Percentiles rank a stretch among this genome's conserved stretches.
Evolutionary conservation across 2,329 filamentous ascomycete genomes (phyloP).

Genomic region (Hypoxylon sp.): DNA sequence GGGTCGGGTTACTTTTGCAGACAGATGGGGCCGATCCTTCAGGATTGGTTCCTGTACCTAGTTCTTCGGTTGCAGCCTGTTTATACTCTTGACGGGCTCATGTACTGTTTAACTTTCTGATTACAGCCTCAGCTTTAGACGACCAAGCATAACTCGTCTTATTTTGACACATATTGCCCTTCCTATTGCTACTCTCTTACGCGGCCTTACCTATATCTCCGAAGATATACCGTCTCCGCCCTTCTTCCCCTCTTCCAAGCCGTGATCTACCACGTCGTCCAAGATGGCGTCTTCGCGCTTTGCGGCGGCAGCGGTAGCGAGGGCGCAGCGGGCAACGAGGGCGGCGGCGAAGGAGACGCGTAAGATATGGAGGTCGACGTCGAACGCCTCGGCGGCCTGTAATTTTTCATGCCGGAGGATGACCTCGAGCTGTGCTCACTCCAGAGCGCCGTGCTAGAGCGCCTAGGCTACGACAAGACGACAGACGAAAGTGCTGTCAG

Average conservation of each 20-base stretch:
- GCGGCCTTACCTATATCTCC: constrained; percentile 18
- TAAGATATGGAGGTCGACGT: constrained; percentile 57
- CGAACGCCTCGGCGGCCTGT: constrained; percentile 58
- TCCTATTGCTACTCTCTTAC: neutral
- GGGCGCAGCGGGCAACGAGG: constrained; percentile 52
- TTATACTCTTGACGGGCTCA: neutral
- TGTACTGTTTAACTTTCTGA: too few relatives aligned
- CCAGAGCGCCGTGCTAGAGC: constrained; percentile 44
- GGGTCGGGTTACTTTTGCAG: constrained; percentile 15
- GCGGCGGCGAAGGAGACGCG: constrained; percentile 54
- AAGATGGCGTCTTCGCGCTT: constrained; percentile 52
- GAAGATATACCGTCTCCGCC: constrained; percentile 1
- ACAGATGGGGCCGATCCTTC: too few relatives aligned
- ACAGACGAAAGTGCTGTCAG: constrained; percentile 39
- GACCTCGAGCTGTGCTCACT: constrained; percentile 45
- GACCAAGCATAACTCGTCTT: neutral
- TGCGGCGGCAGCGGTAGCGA: constrained; percentile 51
- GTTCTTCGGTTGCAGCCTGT: neutral
- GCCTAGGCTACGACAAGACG: constrained; percentile 44
- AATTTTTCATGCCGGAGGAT: constrained; percentile 51
- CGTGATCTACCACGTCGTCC: constrained; percentile 53
- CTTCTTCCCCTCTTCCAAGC: constrained; percentile 43
- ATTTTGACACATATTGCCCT: neutral
- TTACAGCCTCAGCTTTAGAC: neutral
- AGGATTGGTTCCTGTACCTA: neutral